Evolutionary conservation across 2,329 filamentous ascomycete species (phyloP), one percentile per base, ranked within the genome.

Genomic region (Stagonosporopsis rhizophila): DNA sequence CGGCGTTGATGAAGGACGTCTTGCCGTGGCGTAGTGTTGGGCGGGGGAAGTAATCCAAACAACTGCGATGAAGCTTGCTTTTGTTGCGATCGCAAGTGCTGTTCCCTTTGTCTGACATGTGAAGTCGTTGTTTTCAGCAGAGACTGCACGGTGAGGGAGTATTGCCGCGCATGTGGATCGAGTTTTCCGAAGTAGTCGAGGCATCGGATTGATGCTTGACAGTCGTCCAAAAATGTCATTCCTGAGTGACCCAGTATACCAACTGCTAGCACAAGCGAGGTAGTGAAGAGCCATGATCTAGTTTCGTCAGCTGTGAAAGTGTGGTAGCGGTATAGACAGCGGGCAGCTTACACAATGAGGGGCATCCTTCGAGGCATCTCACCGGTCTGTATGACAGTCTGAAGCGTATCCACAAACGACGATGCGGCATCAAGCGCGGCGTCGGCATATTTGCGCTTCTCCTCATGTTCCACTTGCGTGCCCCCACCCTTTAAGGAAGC

Each of bases 211-310:
- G 67, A 63, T 17, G 60, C 53, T 44, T 63, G 54, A 22, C 68
- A 70, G 23, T 56, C 66, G 15, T 67, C 60, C 14, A 61, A 57
- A 15, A 71, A 65, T 1, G 56, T 50, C 0, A 65, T 58, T 1
- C 68, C 67, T 6, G 66, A 66, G 25, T 68, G 55, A 1, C 70
- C 70, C 2, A 72, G 58, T 1, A 66, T 60, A 12, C 68, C 65
- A 9, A 71, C 69, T 19, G 66, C 64, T 30, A 72, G 25, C 2
- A 71, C 69, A 4, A 72, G 68, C 14, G 70, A 66, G 20, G 69
- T 62, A 9, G 70, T 71, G 34, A 71, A 72, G 6, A 72, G 64
- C 70, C 70, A 72, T 11, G 70, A 68, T 19, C 68, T 71, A 30
- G 30, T 12, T 19, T 6, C 32, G 40, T 62, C 20, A 65, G 52